These are phyloP conservation scores for Apophysomyces sp. DNA, from an alignment of 371 early-diverging fungal genomes.

Conservation along the genomic window DNA sequence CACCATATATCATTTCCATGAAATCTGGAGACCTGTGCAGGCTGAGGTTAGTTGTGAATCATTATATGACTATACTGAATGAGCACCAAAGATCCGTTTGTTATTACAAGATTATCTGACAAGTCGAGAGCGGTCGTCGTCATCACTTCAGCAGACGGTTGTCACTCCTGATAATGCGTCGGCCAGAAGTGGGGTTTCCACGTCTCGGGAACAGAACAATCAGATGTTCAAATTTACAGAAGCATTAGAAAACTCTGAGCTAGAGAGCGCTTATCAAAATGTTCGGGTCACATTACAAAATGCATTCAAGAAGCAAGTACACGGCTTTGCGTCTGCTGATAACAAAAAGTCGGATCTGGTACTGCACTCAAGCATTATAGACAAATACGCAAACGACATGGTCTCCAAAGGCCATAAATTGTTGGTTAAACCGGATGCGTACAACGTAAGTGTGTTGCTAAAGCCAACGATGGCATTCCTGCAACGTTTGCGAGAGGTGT, in stretches of 20 bases:
- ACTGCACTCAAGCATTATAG: conserved; percentile 52
- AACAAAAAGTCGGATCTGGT: conserved; percentile 7
- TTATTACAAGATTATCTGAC: conserved; percentile 74
- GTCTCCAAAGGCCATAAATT: conserved; percentile 68
- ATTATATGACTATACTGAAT: not conserved
- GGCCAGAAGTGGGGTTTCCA: conserved; percentile 11
- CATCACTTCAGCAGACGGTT: conserved; percentile 3
- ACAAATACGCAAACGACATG: conserved; percentile 64
- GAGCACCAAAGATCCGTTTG: conserved; percentile 51
- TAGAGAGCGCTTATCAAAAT: conserved; percentile 41
- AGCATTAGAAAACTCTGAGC: conserved; percentile 15
- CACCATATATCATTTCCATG: conserved; percentile 50
- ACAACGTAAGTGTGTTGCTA: conserved; percentile 70
- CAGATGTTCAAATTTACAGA: conserved; percentile 51
- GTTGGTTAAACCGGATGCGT: conserved; percentile 66
- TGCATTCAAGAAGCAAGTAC: conserved; percentile 34
- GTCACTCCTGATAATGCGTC: conserved; percentile 35
- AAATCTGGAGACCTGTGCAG: conserved; percentile 70
- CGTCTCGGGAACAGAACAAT: conserved; percentile 29
- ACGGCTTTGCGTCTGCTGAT: conserved; percentile 19
- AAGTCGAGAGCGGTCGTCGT: conserved; percentile 42
- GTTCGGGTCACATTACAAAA: conserved; percentile 29
- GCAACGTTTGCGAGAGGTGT: conserved; percentile 52
- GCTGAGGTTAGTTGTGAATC: conserved; percentile 51
- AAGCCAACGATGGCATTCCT: conserved; percentile 70